Evolutionary conservation across 495 filamentous ascomycete species (phyloP).

Genomic region (Endocarpon pusillum): DNA sequence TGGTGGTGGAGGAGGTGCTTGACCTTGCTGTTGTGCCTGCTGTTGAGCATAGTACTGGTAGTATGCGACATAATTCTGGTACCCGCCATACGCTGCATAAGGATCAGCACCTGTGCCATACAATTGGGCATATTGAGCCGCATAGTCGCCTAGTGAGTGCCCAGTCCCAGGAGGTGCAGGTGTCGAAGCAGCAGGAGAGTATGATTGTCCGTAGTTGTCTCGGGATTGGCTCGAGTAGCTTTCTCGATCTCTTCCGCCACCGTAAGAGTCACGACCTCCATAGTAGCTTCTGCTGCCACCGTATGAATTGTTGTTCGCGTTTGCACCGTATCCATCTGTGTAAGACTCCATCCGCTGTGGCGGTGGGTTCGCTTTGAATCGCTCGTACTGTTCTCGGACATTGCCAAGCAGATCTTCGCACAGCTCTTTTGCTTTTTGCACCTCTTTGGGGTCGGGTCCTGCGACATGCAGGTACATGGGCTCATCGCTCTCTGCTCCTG

Average conservation of each 20-base stretch:
- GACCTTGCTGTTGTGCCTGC: slow-evolving; percentile 32
- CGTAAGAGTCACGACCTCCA: slow-evolving; percentile 12
- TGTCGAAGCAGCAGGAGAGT: slow-evolving; percentile 23
- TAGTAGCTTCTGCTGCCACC: slow-evolving; percentile 18
- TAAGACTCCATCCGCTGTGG: slow-evolving; percentile 46
- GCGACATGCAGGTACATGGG: slow-evolving; percentile 90
- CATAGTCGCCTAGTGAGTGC: slow-evolving; percentile 16
- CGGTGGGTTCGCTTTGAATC: slow-evolving; percentile 69
- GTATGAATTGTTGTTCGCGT: background rate
- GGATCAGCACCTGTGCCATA: slow-evolving; percentile 56
- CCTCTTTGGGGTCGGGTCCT: slow-evolving; percentile 71
- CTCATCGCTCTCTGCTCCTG: slow-evolving; percentile 78
- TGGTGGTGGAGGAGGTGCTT: slow-evolving; percentile 42
- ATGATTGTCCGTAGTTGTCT: slow-evolving; percentile 15
- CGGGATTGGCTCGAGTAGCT: background rate
- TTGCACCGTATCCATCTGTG: slow-evolving; percentile 15
- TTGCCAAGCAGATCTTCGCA: slow-evolving; percentile 74
- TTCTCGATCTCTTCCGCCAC: slow-evolving; percentile 18
- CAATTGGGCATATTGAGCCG: slow-evolving; percentile 67
- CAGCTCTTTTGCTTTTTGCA: slow-evolving; percentile 71
- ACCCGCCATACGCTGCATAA: slow-evolving; percentile 85
- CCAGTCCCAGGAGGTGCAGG: slow-evolving; percentile 21
- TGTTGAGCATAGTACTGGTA: slow-evolving; percentile 56
- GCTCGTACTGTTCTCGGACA: slow-evolving; percentile 71
- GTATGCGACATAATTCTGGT: slow-evolving; percentile 50